Evolutionary conservation across 331 rosid species (phyloP), one percentile per base, ranked within the genome.

Genomic region (Dryas integrifolia): DNA sequence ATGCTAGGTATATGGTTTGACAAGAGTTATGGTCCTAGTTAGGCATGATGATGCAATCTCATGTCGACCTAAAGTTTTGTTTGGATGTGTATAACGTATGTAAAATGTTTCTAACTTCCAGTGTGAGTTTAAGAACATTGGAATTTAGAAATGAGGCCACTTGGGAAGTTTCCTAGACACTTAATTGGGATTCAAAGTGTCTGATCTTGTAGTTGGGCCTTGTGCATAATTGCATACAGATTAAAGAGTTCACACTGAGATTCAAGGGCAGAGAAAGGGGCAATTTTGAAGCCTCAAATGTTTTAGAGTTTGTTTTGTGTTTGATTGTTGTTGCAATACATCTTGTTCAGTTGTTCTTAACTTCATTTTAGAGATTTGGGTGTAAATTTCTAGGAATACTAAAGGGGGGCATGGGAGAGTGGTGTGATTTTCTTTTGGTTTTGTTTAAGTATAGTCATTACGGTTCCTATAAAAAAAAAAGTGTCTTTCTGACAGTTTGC

Each of bases 341-440:
- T 51, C 51, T 21, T 70, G 49, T 30, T 66, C 60, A 21, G 24
- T 14, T 1, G 24, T 13, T 39, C 30, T 38, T 39, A 11, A 43
- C 10, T 43, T 52, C 10, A 2, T 21, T 6, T 3, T 21, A 18
- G 59, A 70, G 50, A 68, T 73, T 72, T 82, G 79, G 39, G 72
- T 79, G 81, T 82, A 78, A 52, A 64, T 57, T 69, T 40, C 39
- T 75, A 50, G 76, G 66, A 51, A 73, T 58, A 48, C 51, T 35
- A 38, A 65, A 75, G 68, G 72, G 16, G 24, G 24, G 26, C 16
- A 66, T 46, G 43, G 44, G 43, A 49, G 73, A 51, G 76, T 77
- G 83, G 81, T 70, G 81, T 87, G 78, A 39, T 65, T 74, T 82
- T 21, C 24, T 21, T 21, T 21, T 21, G 24, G 24, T 77, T 77